phyloP scores from a whole-genome alignment of 257 asterid genomes.

The Mitragyna speciosa region DNA sequence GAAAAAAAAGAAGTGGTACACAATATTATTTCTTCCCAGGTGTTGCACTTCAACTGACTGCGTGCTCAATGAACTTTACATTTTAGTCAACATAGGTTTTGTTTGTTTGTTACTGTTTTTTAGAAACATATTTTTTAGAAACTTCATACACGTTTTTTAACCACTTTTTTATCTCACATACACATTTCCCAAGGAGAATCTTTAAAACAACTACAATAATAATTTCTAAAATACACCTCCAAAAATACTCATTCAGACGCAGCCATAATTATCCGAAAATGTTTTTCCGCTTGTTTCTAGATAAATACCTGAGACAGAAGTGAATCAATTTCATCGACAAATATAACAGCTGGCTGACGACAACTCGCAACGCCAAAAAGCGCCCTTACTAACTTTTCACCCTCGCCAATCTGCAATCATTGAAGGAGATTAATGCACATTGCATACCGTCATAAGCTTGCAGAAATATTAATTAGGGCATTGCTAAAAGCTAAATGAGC shows the following conservation, averaged over 20 bases:
- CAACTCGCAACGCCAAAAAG: conserved; percentile 98
- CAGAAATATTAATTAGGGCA: neutral
- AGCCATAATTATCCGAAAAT: neutral
- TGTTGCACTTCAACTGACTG: neutral
- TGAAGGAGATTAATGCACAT: conserved; percentile 4
- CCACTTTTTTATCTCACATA: too few relatives aligned
- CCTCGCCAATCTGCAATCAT: conserved; percentile 88
- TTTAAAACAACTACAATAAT: too few relatives aligned
- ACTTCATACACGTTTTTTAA: too few relatives aligned
- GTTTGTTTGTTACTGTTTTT: too few relatives aligned
- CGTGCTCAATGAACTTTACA: neutral
- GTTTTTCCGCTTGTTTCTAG: neutral
- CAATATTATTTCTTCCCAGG: neutral
- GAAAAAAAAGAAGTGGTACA: neutral
- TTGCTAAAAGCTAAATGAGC: neutral
- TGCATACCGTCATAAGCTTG: neutral
- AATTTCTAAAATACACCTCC: too few relatives aligned
- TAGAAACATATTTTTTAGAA: too few relatives aligned
- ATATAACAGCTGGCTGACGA: conserved; percentile 98
- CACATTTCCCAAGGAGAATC: too few relatives aligned
- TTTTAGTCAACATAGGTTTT: neutral
- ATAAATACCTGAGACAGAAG: conserved; percentile 86
- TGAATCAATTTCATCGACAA: conserved; percentile 96
- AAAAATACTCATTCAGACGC: too few relatives aligned
- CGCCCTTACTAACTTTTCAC: conserved; percentile 98